These are phyloP conservation scores for Pichia insulana DNA, from an alignment of 805 yeast genomes.

Conservation along the genomic window DNA sequence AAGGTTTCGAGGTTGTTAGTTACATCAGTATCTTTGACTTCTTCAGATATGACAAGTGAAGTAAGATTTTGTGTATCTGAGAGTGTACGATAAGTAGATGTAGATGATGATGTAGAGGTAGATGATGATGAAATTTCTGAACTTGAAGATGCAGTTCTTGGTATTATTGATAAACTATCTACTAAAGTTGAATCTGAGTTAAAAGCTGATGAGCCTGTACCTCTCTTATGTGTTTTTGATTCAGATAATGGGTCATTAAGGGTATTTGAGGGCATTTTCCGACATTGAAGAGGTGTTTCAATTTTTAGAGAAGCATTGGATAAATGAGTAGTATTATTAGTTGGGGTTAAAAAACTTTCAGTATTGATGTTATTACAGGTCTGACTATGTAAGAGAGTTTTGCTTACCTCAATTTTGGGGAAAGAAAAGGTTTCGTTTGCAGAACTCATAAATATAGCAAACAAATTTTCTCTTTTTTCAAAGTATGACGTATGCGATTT, in stretches of 20 bases:
- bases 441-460: neutral
- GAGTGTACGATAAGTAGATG: neutral
- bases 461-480: no score
- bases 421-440: neutral
- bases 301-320: no score
- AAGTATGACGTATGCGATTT: no score
- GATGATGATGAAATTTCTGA: slow-evolving; percentile 3
- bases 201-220: slow-evolving; percentile 5
- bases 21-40: neutral
- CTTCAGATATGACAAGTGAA: slow-evolving; percentile 2
- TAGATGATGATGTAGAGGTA: neutral
- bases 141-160: slow-evolving; percentile 1
- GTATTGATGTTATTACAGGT: no score
- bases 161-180: neutral
- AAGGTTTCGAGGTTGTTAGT: neutral
- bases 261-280: no score
- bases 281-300: no score
- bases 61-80: neutral
- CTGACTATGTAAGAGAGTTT: no score
- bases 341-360: no score
- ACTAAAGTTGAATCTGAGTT: slow-evolving; percentile 12
- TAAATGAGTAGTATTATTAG: no score
- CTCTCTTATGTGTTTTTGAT: slow-evolving; percentile 6
- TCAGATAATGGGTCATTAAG: no score
- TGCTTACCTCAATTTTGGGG: neutral